Evolutionary conservation across 1,284 basidiomycete genomes (phyloP), one percentile per base, ranked within the genome.

Genomic region (Leccinum fallax): DNA sequence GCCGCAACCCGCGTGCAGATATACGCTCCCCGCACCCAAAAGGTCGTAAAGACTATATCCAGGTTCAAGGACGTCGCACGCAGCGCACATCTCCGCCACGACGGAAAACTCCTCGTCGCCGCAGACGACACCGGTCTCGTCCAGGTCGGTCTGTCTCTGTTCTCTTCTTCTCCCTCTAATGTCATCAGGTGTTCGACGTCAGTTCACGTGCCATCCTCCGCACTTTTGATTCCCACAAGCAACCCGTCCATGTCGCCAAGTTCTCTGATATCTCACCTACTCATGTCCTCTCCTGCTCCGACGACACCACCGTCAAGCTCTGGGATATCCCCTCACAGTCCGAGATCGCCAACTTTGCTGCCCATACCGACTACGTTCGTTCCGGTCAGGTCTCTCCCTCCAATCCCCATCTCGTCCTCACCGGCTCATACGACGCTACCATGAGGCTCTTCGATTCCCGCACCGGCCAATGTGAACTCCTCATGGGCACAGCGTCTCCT

Each of bases 311-410:
- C 11, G 93, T 94, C 57, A 90, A 90, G 74, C 80, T 99, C 3
- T 98, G 95, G 93, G 97, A 99, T 76, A 87, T 99, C 7, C 93
- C 97, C 8, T 95, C 96, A 6, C 92, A 98, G 75, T 83, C 88
- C 1, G 82, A 89, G 30, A 78, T 97, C 56, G 82, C 85, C 26
- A 94, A 92, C 15, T 95, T 99, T 71, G 80, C 83, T 28, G 85
- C 88, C 34, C 97, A 99, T 73, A 87, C 91, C 34, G 97, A 99
- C 79, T 99, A 99, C 73, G 95, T 99, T 65, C 94, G 97, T 21
- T 87, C 96, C 1, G 97, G 94, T 3, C 85, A 93, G 70, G 89
- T 98, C 58, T 91, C 92, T 16, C 83, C 90, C 7, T 85, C 90
- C 19, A 92, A 94, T 66, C 93, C 95, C 1, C 85, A 93, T 69